Evolutionary conservation across 2,329 filamentous ascomycete genomes (phyloP), one percentile per base, ranked within the genome.

Genomic region (Scleromitrula shiraiana): DNA sequence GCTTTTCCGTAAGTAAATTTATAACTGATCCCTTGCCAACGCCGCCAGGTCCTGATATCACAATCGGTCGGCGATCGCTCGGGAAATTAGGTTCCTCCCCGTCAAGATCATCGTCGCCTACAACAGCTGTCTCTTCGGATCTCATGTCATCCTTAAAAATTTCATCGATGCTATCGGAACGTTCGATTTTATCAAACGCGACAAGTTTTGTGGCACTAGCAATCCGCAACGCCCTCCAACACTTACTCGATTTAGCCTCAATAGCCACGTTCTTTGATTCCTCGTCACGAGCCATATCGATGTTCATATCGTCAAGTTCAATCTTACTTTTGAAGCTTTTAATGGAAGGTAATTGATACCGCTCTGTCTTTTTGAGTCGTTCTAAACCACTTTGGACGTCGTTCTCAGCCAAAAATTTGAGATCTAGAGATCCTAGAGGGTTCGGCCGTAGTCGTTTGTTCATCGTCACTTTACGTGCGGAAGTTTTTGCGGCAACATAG

Each of bases 141-240:
- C 68, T 63, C 4, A 56, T 32, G 9, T 62, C 61, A 29, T 77
- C 73, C 45, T 75, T 66, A 50, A 82, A 83, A 10, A 83, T 69
- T 27, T 70, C 60, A 46, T 74, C 73, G 26, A 83, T 74, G 52
- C 88, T 86, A 62, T 85, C 85, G 33, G 85, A 82, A 55, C 89
- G 83, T 47, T 95, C 89, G 40, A 95, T 85, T 65, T 85, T 88
- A 65, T 97, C 90, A 64, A 97, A 93, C 17, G 81, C 70, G 37
- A 80, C 76, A 56, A 97, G 75, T 58, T 84, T 85, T 49, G 75
- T 80, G 55, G 80, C 80, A 48, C 85, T 82, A 8, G 88, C 85
- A 54, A 95, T 78, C 44, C 93, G 81, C 53, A 98, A 70, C 5
- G 88, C 87, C 57, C 90, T 80, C 93, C 93, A 98, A 49, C 82